These are phyloP conservation scores for Penicillium pulvis DNA, from an alignment of 495 filamentous ascomycete species.

Conservation along the genomic window DNA sequence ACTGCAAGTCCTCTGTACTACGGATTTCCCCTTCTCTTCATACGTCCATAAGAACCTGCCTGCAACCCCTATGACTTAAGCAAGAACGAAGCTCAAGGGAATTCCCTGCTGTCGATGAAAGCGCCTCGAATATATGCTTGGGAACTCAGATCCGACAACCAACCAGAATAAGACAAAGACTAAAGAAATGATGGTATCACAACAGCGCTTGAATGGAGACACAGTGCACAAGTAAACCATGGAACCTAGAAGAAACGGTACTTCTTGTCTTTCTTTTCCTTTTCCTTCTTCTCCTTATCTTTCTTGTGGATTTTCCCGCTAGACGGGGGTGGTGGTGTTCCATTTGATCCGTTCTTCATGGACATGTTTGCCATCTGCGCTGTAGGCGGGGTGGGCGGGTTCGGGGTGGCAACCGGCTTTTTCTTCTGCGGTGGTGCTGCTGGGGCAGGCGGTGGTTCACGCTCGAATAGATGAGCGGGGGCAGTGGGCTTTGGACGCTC, in stretches of 20 bases:
- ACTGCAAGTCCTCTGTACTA: slow-evolving; percentile 1
- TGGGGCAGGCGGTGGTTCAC: slow-evolving; percentile 57
- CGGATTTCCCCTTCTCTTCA: not conserved
- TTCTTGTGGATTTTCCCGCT: slow-evolving; percentile 36
- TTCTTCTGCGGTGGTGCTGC: slow-evolving; percentile 41
- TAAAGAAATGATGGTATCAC: slow-evolving; percentile 41
- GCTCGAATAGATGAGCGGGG: slow-evolving; percentile 84
- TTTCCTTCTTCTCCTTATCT: slow-evolving; percentile 65
- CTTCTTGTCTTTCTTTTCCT: slow-evolving; percentile 65
- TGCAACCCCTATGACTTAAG: not conserved
- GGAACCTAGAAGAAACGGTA: slow-evolving; percentile 69
- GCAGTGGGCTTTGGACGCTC: slow-evolving; percentile 79
- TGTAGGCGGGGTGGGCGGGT: slow-evolving; percentile 52
- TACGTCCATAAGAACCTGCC: not conserved
- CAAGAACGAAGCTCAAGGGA: not conserved
- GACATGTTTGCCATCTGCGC: slow-evolving; percentile 61
- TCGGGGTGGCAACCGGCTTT: slow-evolving; percentile 32
- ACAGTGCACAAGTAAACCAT: slow-evolving; percentile 3
- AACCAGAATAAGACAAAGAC: slow-evolving; percentile 15
- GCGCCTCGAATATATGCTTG: slow-evolving; percentile 23
- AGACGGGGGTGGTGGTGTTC: slow-evolving; percentile 29
- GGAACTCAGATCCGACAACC: slow-evolving; percentile 14
- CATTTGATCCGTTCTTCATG: slow-evolving; percentile 42
- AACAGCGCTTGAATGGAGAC: slow-evolving; percentile 32
- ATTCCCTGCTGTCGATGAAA: slow-evolving; percentile 1